Percentiles rank a stretch among this genome's conserved stretches.
phyloP scores from a whole-genome alignment of 179 eudicot genomes.

The Silene coronaria region DNA sequence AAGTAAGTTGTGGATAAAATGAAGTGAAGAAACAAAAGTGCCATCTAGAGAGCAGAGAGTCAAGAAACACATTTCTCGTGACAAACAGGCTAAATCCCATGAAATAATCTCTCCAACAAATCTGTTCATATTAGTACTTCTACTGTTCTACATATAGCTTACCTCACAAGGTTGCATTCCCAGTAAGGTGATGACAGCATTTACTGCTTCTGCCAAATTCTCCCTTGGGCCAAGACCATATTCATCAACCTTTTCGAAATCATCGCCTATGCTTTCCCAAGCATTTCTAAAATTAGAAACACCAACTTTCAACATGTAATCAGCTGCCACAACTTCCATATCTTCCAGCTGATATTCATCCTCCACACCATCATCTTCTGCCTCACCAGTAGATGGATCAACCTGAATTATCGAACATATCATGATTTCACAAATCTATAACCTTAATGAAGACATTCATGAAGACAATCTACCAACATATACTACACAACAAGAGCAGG shows the following conservation, averaged over 20 bases:
- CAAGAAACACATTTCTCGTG: neutral
- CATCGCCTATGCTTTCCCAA: conserved; percentile 86
- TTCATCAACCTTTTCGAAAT: conserved; percentile 79
- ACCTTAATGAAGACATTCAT: neutral
- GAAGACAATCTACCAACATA: neutral
- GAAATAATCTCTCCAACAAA: neutral
- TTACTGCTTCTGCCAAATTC: conserved; percentile 81
- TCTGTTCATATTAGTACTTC: neutral
- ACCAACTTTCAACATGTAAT: conserved; percentile 77
- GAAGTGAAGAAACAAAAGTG: neutral
- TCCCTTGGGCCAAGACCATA: conserved; percentile 97
- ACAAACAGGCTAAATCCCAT: neutral
- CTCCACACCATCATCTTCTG: conserved; percentile 92
- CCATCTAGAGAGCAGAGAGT: neutral
- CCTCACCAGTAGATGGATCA: conserved; percentile 93
- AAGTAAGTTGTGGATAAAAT: too few relatives aligned
- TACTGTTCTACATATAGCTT: conserved; percentile 15
- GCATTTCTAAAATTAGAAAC: conserved; percentile 91
- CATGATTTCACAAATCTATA: neutral
- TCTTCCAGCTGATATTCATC: conserved; percentile 98
- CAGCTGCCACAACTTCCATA: conserved; percentile 81
- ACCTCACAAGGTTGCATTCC: conserved; percentile 99
- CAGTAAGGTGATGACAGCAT: conserved; percentile 70
- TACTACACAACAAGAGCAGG: neutral
- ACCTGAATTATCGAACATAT: conserved; percentile 44